phyloP scores from a whole-genome alignment of 768 basidiomycete species.

The Melanogaster broomeanus region DNA sequence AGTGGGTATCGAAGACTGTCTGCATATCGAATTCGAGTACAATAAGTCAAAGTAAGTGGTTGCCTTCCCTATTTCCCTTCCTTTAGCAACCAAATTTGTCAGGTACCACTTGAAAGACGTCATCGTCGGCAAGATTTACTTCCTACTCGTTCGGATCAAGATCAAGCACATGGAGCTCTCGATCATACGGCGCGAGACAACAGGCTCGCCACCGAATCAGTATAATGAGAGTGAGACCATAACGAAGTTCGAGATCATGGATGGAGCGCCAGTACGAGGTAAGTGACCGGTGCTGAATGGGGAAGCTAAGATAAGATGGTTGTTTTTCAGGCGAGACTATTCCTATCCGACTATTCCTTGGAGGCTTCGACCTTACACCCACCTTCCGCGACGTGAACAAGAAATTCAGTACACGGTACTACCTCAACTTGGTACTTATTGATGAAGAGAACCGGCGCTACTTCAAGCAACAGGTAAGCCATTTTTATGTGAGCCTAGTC shows the following conservation, averaged over 20 bases:
- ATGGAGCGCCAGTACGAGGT: constrained; percentile 97
- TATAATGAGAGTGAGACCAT: constrained; percentile 99
- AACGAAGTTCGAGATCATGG: constrained; percentile 99
- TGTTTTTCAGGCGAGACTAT: constrained; percentile 85
- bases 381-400: constrained; percentile 99
- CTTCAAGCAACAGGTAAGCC: constrained; percentile 89
- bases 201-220: constrained; percentile 96
- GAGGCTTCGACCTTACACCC: constrained; percentile 97
- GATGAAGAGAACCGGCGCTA: constrained; percentile 98
- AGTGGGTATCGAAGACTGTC: constrained; percentile 97
- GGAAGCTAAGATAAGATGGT: neutral
- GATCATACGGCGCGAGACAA: constrained; percentile 96
- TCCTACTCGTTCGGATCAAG: constrained; percentile 97
- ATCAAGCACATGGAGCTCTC: constrained; percentile 99
- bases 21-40: constrained; percentile 99
- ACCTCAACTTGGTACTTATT: constrained; percentile 94
- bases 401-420: constrained; percentile 97
- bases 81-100: constrained; percentile 1
- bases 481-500: neutral
- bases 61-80: neutral
- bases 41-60: constrained; percentile 93
- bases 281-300: constrained; percentile 13
- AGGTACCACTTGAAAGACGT: constrained; percentile 99
- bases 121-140: constrained; percentile 99
- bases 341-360: constrained; percentile 95